A percentile compares a stretch with the other conserved stretches of the same genome.
Evolutionary conservation across 202 grass and related monocot genomes (phyloP).

Genomic region (Elaeis oleifera): DNA sequence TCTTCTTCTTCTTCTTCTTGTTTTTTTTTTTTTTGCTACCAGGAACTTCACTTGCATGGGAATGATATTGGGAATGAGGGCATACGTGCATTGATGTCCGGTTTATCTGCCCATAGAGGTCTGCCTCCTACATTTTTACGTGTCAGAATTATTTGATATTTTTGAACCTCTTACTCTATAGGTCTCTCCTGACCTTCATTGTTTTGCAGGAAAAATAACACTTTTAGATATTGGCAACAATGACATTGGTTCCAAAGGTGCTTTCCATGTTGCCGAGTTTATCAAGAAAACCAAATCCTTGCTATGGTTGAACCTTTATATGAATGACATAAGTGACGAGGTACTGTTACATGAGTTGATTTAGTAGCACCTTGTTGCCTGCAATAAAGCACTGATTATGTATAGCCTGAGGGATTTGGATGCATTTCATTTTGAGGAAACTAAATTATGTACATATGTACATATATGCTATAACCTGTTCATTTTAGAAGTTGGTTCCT

Average conservation of each 20-base stretch:
- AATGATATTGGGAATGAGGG: constrained; percentile 89
- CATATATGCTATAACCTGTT: too few species aligned
- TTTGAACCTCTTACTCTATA: too few species aligned
- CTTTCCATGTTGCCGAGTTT: constrained; percentile 59
- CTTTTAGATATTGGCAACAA: constrained; percentile 97
- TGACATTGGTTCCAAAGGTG: constrained; percentile 72
- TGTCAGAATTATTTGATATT: too few species aligned
- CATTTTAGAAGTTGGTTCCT: too few species aligned
- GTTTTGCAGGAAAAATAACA: constrained; percentile 57
- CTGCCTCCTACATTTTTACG: too few species aligned
- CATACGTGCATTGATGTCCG: constrained; percentile 45
- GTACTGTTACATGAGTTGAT: constrained; percentile 15
- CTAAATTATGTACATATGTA: too few species aligned
- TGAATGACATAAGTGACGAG: constrained; percentile 88
- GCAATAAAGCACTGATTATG: too few species aligned
- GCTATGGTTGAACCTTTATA: constrained; percentile 91
- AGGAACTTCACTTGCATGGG: constrained; percentile 99
- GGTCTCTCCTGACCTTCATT: constrained; percentile 18
- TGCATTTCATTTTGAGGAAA: too few species aligned
- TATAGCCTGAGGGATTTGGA: too few species aligned
- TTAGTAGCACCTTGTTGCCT: too few species aligned
- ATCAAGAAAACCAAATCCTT: constrained; percentile 75
- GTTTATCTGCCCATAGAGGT: constrained; percentile 76
- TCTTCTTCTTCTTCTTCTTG: too few species aligned
- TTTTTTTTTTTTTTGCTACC: neutral